Base-by-base conservation (phyloP, 805 yeast species). In the Candida parachauliodes region DNA sequence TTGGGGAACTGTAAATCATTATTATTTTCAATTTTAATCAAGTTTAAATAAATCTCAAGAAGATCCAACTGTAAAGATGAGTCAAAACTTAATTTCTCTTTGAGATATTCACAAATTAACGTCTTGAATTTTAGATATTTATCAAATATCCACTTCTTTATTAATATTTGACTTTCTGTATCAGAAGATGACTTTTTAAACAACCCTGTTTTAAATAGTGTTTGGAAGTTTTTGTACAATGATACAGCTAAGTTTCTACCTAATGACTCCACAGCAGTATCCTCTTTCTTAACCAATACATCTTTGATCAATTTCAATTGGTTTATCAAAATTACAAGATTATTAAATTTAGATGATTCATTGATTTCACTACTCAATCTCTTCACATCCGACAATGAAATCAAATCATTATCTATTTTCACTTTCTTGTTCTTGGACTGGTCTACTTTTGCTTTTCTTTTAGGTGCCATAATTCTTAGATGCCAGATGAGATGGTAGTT, bases 1-100 rank as follows among this genome's bases (percentile, higher is more conserved):
- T 70, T 74, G 6, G 95, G 84, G 56, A 86, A 87, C 50, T 64
- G 79, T 34, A 78, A 72, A 41, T 83, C 79, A 6, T 76, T 73
- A 51, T 77, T 62, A 22, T 81, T 68, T 58, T 86, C 95, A 25
- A 71, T 52, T 54, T 63, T 76, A 27, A 79, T 48, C 21, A 82
- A 58, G 49, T 73, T 80, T 70, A 81, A 63, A 43, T 70, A 59
- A 23, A 74, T 60, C 50, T 83, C 85, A 54, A 77, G 50, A 26
- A 62, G 57, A 45, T 75, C 80, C 54, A 71, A 45, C 62, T 76
- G 74, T 57, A 85, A 50, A 42, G 76, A 55, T 28, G 71, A 55
- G 6, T 80, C 76, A 27, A 67, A 68, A 23, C 72, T 68, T 14
- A 67, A 54, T 2, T 62, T 50, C 2, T 59, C 46, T n/a, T 55